These are phyloP conservation scores for Iris pallida DNA, from an alignment of 116 monocot species.

Conservation along the genomic window DNA sequence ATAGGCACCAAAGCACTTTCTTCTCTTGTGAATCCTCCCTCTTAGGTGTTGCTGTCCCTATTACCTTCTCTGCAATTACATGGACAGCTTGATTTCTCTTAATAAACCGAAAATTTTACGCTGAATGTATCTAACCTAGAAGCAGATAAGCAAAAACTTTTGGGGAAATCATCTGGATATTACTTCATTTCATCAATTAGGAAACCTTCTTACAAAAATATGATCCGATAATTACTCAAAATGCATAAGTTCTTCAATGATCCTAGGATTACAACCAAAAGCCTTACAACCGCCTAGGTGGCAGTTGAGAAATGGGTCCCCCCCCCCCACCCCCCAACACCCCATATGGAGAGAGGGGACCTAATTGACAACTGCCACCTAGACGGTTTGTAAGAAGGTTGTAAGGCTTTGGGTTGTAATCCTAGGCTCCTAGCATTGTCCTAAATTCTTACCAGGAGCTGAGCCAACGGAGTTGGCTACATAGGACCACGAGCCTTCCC, in stretches of 20 bases:
- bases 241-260: constrained; percentile 10
- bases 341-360: no score
- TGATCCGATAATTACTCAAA: background rate
- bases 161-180: background rate
- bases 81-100: constrained; percentile 6
- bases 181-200: background rate
- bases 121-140: no score
- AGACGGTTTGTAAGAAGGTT: no score
- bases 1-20: constrained; percentile 58
- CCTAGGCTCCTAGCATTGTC: no score
- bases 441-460: constrained; percentile 65
- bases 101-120: background rate
- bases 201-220: background rate
- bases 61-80: constrained; percentile 61
- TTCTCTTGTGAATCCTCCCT: constrained; percentile 39
- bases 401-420: no score
- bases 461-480: constrained; percentile 77
- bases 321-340: no score
- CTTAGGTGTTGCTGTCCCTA: constrained; percentile 58
- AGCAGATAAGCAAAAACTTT: background rate
- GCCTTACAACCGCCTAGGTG: no score
- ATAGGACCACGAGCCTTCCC: constrained; percentile 90
- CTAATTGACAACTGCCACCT: no score
- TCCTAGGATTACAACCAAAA: no score
- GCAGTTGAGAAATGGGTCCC: no score